phyloP scores from a whole-genome alignment of 257 asterid genomes.

The Sherardia arvensis region DNA sequence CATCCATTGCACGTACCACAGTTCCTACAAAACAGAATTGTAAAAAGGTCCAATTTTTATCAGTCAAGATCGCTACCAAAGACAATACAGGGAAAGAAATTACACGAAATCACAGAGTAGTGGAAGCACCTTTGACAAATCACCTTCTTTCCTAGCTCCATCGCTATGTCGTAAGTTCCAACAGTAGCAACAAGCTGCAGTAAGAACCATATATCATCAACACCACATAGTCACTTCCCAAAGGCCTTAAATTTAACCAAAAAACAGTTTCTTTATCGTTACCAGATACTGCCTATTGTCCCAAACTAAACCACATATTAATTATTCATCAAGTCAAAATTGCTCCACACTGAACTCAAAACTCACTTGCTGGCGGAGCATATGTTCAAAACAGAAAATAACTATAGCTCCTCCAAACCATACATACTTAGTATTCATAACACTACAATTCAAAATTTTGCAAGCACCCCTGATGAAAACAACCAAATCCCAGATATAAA shows the following conservation, averaged over 20 bases:
- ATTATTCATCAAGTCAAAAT: neutral
- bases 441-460: slow-evolving; percentile 9
- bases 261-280: neutral
- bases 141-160: slow-evolving; percentile 87
- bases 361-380: neutral
- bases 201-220: slow-evolving; percentile 15
- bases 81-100: neutral
- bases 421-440: too few species aligned
- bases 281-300: too few species aligned
- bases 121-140: slow-evolving; percentile 62
- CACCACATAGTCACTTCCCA: neutral
- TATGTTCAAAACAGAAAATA: too few species aligned
- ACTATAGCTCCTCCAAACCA: neutral
- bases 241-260: neutral
- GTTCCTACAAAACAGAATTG: slow-evolving; percentile 43
- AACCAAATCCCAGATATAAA: too few species aligned
- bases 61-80: neutral
- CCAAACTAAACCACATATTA: neutral
- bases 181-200: slow-evolving; percentile 78
- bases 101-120: neutral
- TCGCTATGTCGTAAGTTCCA: slow-evolving; percentile 81
- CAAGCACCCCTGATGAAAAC: neutral
- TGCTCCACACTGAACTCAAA: neutral
- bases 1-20: slow-evolving; percentile 82
- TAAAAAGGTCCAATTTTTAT: neutral